Percentiles rank a stretch among this genome's conserved stretches.
These are phyloP conservation scores for Tricholoma hemisulphureum DNA, from an alignment of 768 basidiomycete species.

Conservation along the genomic window DNA sequence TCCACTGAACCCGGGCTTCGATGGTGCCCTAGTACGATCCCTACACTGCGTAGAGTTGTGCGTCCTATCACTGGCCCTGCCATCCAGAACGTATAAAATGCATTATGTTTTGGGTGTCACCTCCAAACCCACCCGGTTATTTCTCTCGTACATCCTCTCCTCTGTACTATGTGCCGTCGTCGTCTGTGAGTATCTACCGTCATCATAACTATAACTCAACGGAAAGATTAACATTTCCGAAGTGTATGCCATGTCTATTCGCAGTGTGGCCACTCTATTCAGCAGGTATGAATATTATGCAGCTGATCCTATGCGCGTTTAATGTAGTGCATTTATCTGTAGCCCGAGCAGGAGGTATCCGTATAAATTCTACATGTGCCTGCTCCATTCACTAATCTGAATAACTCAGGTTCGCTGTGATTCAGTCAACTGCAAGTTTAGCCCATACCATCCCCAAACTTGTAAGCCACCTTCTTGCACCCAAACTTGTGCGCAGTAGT, in stretches of 20 bases:
- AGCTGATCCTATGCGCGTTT: not conserved
- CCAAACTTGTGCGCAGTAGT: slow-evolving; percentile 46
- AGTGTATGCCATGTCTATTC: slow-evolving; percentile 50
- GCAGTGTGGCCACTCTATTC: slow-evolving; percentile 46
- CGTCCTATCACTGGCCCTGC: not conserved
- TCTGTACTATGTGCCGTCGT: slow-evolving; percentile 47
- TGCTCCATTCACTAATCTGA: not conserved
- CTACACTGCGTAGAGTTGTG: not conserved
- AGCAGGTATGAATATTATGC: not conserved
- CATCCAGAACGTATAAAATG: slow-evolving; percentile 16
- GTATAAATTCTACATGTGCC: not conserved
- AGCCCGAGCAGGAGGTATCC: slow-evolving; percentile 22
- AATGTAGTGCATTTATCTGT: not conserved
- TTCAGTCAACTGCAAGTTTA: slow-evolving; percentile 47
- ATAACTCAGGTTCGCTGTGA: slow-evolving; percentile 47
- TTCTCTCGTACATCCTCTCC: slow-evolving; percentile 5
- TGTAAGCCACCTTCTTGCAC: slow-evolving; percentile 45
- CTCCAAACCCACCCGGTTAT: slow-evolving; percentile 4
- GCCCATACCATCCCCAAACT: slow-evolving; percentile 45
- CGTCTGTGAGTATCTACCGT: slow-evolving; percentile 47
- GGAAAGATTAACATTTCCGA: not conserved
- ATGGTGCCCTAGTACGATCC: not conserved
- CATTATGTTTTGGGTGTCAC: not conserved
- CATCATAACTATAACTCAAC: not conserved
- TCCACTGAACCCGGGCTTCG: not conserved